Percentiles rank a stretch among this genome's conserved stretches.
phyloP scores from a whole-genome alignment of 2,329 filamentous ascomycete species.

The Colletotrichum lentis region DNA sequence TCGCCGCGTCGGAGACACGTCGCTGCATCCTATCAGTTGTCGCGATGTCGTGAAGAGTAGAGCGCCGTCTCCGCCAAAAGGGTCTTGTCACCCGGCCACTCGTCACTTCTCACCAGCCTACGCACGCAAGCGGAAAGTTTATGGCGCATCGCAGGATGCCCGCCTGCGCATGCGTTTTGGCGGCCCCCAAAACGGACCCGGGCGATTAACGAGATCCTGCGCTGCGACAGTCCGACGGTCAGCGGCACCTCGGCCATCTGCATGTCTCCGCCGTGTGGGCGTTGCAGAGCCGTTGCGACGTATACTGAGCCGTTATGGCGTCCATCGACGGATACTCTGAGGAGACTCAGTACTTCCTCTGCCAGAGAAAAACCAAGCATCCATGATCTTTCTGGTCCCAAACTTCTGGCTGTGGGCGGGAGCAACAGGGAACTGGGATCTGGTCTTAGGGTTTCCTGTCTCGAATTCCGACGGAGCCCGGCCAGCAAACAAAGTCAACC shows the following conservation, averaged over 20 bases:
- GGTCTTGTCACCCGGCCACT: conserved; percentile 20
- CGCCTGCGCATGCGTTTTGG: conserved; percentile 30
- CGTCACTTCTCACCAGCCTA: conserved; percentile 33
- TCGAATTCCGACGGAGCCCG: neutral
- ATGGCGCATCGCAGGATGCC: conserved; percentile 31
- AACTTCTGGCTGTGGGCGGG: conserved; percentile 7
- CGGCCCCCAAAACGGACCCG: conserved; percentile 23
- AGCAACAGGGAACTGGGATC: conserved; percentile 31
- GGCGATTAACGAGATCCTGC: conserved; percentile 31
- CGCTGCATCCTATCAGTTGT: conserved; percentile 28
- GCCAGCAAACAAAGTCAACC: conserved; percentile 17
- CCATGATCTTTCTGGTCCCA: neutral
- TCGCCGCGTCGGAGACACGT: conserved; percentile 16
- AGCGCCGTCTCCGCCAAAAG: conserved; percentile 18
- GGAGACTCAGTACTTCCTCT: neutral
- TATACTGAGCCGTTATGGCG: neutral
- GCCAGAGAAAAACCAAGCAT: conserved; percentile 1
- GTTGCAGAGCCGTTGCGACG: conserved; percentile 28
- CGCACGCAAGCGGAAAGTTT: conserved; percentile 33
- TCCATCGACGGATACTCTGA: neutral
- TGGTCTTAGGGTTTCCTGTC: conserved; percentile 18
- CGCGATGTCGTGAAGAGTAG: conserved; percentile 18
- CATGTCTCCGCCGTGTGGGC: conserved; percentile 24
- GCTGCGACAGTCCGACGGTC: conserved; percentile 20
- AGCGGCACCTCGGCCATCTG: conserved; percentile 23